Percentiles rank a stretch among this genome's conserved stretches.
phyloP scores from a whole-genome alignment of 176 grass and related monocot genomes.

The Hsuehochloa calcarea region DNA sequence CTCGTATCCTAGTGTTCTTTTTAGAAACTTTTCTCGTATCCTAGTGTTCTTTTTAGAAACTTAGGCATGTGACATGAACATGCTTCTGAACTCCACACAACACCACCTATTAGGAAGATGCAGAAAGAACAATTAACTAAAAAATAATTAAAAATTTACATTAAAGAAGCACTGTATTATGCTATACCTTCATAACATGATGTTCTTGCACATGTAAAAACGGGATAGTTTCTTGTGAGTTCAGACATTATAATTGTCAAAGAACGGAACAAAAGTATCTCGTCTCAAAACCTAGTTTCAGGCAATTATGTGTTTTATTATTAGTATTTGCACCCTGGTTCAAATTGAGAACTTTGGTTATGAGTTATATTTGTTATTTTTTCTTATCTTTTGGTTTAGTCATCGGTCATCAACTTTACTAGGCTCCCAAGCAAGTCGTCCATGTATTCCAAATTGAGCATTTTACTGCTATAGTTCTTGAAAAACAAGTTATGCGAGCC shows the following conservation, averaged over 20 bases:
- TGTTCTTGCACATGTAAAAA: background rate
- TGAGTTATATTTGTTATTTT: background rate
- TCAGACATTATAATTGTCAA: background rate
- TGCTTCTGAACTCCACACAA: constrained; percentile 20
- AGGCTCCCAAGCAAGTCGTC: background rate
- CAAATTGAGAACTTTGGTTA: background rate
- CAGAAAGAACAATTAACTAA: constrained; percentile 14
- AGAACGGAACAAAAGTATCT: background rate
- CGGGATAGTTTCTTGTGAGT: background rate
- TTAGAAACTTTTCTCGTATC: no score
- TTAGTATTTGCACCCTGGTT: background rate
- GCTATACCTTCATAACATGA: background rate
- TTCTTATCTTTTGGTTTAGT: background rate
- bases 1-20: no score
- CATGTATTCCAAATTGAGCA: background rate
- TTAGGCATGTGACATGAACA: constrained; percentile 41
- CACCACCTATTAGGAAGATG: background rate
- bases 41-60: background rate
- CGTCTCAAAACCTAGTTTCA: background rate
- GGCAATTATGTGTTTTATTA: background rate
- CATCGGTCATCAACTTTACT: background rate
- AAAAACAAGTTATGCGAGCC: background rate
- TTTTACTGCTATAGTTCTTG: background rate
- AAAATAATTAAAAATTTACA: background rate
- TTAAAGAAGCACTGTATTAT: background rate